These are phyloP conservation scores for Pulveroboletus ravenelii DNA, from an alignment of 768 basidiomycete species.

Conservation along the genomic window DNA sequence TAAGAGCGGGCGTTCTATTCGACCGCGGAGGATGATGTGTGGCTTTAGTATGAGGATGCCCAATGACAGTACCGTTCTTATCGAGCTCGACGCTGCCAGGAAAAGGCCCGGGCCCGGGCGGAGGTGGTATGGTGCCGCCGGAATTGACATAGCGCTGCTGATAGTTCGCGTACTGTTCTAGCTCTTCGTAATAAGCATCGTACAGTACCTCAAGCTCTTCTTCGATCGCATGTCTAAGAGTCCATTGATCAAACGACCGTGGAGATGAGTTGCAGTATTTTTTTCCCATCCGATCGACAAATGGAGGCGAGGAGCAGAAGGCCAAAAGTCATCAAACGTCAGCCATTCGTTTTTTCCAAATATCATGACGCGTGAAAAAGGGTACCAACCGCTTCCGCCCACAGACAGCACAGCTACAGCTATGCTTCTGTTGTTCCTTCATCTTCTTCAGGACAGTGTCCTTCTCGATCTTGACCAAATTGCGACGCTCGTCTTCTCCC, in stretches of 20 bases:
- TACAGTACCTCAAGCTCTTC: conserved; percentile 99
- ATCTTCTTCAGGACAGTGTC: conserved; percentile 97
- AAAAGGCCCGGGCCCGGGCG: conserved; percentile 95
- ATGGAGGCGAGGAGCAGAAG: conserved; percentile 13
- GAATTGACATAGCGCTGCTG: conserved; percentile 94
- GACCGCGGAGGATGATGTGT: conserved; percentile 39
- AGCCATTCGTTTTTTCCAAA: conserved; percentile 15
- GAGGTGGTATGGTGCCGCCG: conserved; percentile 84
- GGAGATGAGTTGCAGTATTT: conserved; percentile 7
- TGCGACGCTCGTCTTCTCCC: conserved; percentile 85
- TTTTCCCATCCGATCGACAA: conserved; percentile 20
- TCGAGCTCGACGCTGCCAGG: conserved; percentile 97
- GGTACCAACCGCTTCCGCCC: conserved; percentile 87
- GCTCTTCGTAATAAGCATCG: conserved; percentile 99
- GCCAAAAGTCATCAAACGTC: conserved; percentile 21
- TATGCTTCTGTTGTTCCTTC: conserved; percentile 99
- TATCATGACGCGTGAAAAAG: conserved; percentile 26
- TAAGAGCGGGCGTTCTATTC: conserved; percentile 31
- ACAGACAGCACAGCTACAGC: conserved; percentile 93
- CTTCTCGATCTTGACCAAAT: conserved; percentile 96
- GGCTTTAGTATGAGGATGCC: conserved; percentile 28
- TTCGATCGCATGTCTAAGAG: conserved; percentile 87
- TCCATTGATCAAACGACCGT: conserved; percentile 15
- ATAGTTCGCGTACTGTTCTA: conserved; percentile 98
- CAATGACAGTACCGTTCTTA: conserved; percentile 75